Evolutionary conservation across 1,139 yeast genomes (phyloP).

Genomic region (Taphrina confusa): DNA sequence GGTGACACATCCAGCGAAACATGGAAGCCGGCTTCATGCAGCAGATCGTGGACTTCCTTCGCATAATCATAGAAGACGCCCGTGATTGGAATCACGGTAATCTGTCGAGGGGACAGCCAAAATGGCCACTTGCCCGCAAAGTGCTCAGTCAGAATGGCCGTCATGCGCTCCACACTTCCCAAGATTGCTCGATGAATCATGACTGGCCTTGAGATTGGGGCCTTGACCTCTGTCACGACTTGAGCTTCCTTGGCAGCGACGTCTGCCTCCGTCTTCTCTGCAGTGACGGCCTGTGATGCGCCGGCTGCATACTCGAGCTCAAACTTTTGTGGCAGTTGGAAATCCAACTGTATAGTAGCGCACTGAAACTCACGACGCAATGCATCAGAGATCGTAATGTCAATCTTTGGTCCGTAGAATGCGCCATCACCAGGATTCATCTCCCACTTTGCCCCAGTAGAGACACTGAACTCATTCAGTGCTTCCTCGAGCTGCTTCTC

Average conservation of each 20-base stretch:
- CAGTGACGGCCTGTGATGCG: constrained; percentile 42
- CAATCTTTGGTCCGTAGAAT: constrained; percentile 91
- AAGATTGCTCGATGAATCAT: constrained; percentile 94
- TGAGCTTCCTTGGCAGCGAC: background rate
- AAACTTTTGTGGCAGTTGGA: constrained; percentile 87
- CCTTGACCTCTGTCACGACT: constrained; percentile 36
- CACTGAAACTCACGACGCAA: constrained; percentile 85
- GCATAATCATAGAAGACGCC: constrained; percentile 60
- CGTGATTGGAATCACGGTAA: constrained; percentile 78
- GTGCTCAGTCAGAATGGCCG: constrained; percentile 88
- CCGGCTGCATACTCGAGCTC: constrained; percentile 64
- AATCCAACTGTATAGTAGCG: constrained; percentile 93
- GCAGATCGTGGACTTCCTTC: constrained; percentile 54
- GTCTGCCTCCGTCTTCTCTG: constrained; percentile 15
- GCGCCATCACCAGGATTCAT: constrained; percentile 94
- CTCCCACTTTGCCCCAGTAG: constrained; percentile 55
- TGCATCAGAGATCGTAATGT: constrained; percentile 80
- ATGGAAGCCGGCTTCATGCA: constrained; percentile 58
- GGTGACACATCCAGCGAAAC: constrained; percentile 71
- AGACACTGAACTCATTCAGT: constrained; percentile 56
- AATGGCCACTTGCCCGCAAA: constrained; percentile 97
- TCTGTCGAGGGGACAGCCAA: constrained; percentile 96
- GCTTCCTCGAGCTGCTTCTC: constrained; percentile 70
- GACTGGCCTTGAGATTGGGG: constrained; percentile 61
- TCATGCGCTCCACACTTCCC: constrained; percentile 89